phyloP scores from a whole-genome alignment of 257 asterid species.

The Solanum stenotomum region DNA sequence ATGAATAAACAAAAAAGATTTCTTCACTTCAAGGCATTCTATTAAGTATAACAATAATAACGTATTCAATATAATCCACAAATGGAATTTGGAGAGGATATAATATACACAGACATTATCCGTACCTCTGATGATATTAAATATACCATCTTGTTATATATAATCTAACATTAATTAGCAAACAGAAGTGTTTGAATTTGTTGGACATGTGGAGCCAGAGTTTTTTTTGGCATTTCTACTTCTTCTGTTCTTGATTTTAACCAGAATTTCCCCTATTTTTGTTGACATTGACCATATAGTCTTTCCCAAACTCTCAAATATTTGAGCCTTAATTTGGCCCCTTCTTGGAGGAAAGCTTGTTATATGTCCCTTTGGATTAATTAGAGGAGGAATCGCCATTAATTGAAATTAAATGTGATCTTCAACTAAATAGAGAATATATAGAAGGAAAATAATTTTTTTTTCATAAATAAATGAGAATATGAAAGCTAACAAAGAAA shows the following conservation, averaged over 20 bases:
- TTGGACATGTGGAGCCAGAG: neutral
- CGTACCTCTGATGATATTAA: neutral
- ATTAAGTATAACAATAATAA: neutral
- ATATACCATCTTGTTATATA: neutral
- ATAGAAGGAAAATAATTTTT: neutral
- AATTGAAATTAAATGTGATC: neutral
- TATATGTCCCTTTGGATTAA: neutral
- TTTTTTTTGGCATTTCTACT: neutral
- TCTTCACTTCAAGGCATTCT: neutral
- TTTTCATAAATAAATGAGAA: neutral
- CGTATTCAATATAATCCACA: too few species aligned
- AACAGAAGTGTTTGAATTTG: neutral
- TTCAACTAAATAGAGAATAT: neutral
- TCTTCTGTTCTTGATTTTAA: neutral
- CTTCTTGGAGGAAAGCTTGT: neutral
- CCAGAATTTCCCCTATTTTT: neutral
- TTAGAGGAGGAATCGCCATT: neutral
- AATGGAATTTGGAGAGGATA: rapidly evolving
- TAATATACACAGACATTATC: rapidly evolving
- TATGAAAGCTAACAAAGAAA: neutral
- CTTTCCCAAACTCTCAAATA: neutral
- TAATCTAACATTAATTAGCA: neutral
- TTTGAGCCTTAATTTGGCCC: conserved; percentile 6
- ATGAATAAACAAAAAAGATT: neutral
- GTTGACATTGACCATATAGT: neutral